Base-by-base conservation (phyloP, 1,139 yeast genomes). In the Geotrichum candidum region DNA sequence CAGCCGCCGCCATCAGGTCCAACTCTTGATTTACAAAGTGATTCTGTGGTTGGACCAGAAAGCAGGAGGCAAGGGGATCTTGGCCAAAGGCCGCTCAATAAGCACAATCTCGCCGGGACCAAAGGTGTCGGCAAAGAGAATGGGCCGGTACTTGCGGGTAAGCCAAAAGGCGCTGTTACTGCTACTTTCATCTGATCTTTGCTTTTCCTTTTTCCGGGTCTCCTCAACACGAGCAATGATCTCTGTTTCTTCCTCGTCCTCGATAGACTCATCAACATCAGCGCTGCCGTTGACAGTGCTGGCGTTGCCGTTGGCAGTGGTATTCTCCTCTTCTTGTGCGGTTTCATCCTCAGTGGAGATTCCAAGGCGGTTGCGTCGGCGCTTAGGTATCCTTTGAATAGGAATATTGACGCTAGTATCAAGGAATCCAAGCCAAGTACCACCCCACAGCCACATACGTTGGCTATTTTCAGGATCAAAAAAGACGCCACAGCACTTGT, bases 401-500 rank as follows among this genome's bases (percentile, higher is more conserved):
- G 90, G 88, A 61, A 87, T 76, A 68, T 87, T 84, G 62, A 80
- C 73, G n/a, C 80, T 74, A 65, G 89, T 77, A 72, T 92, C 94
- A 59, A 94, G 82, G 71, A 82, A 88, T 9, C 88, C 83, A 25
- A 92, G 72, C 96, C 97, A 94, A 59, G 83, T 82, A n/a, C 89
- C 81, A 2, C 97, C 96, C 82, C 89, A 91, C 25, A 91, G 74
- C 97, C 97, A 92, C 33, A 88, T 77, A 54, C 82, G 76, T 59
- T 81, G 77, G 1, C 77, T 70, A 54, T 74, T 69, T 2, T 67
- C 61, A 7, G 72, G 71, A 57, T 78, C 81, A 29, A 68, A 69
- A 70, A 88, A 90, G 33, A 88, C 74, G 9, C 96, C 97, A 66
- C 84, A 81, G 61, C 96, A 88, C 68, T 87, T 86, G 65, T 88